These are phyloP conservation scores for Apocynum venetum DNA, from an alignment of 257 asterid genomes.

Conservation along the genomic window DNA sequence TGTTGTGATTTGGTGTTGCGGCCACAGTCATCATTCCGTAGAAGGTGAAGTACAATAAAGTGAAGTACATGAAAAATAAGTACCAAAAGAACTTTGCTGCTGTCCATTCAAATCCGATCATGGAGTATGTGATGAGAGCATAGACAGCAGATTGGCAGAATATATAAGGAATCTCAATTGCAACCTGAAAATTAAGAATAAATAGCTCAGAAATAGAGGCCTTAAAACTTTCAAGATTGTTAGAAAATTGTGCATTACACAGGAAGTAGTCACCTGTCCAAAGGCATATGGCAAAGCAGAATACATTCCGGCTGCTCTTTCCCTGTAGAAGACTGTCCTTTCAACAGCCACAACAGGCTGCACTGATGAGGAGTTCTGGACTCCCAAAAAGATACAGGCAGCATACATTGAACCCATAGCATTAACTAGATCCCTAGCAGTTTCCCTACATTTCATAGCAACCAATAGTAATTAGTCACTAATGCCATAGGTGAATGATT, in stretches of 20 bases:
- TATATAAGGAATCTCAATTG: slow-evolving; percentile 59
- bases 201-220: not conserved
- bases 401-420: slow-evolving; percentile 77
- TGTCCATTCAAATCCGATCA: slow-evolving; percentile 66
- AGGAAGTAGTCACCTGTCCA: slow-evolving; percentile 39
- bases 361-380: slow-evolving; percentile 56
- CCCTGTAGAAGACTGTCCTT: slow-evolving; percentile 74
- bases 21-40: slow-evolving; percentile 81
- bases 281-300: slow-evolving; percentile 80
- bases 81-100: slow-evolving; percentile 69
- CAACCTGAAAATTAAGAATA: slow-evolving; percentile 33
- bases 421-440: slow-evolving; percentile 46
- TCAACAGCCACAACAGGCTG: slow-evolving; percentile 83
- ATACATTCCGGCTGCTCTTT: slow-evolving; percentile 84
- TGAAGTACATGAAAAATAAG: slow-evolving; percentile 51
- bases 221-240: not conserved
- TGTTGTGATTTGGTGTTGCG: slow-evolving; percentile 61
- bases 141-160: slow-evolving; percentile 44
- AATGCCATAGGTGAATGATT: not conserved
- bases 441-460: slow-evolving; percentile 28
- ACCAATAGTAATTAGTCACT: slow-evolving; percentile 8
- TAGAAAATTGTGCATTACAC: not conserved
- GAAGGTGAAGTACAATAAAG: slow-evolving; percentile 59
- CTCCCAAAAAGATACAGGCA: slow-evolving; percentile 53
- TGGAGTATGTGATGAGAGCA: slow-evolving; percentile 52